Conservation (phyloP, 148 eudicot genomes). For the Rhododendron henanense region DNA sequence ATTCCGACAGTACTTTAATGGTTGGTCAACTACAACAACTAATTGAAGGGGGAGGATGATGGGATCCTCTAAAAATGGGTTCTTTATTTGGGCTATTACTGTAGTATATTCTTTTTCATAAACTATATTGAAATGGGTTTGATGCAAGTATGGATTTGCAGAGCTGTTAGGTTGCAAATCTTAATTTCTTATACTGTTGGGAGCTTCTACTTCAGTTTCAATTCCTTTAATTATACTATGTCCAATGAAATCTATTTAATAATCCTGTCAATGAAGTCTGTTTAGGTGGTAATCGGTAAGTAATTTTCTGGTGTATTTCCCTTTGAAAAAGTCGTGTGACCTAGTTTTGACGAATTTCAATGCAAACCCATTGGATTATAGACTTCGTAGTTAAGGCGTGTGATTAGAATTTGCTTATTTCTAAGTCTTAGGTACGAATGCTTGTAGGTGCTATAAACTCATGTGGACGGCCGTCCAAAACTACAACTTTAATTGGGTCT, state of each 20-base stretch:
- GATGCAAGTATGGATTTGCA: not conserved
- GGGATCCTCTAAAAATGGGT: not conserved
- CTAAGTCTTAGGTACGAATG: not conserved
- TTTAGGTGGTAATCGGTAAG: not conserved
- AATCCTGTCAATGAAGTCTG: not conserved
- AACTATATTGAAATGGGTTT: not conserved
- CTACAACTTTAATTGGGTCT: not conserved
- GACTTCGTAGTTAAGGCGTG: not conserved
- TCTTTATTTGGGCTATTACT: not conserved
- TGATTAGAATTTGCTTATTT: not conserved
- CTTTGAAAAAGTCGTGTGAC: not conserved
- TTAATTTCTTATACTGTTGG: not conserved
- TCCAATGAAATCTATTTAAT: not conserved
- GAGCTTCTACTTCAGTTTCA: not conserved
- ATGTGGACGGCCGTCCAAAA: not conserved
- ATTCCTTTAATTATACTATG: not conserved
- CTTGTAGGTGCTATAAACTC: not conserved
- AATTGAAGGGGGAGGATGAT: not conserved
- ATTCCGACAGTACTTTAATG: not conserved
- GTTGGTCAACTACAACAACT: not conserved
- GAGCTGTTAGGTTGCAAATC: not conserved
- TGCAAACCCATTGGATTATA: not conserved
- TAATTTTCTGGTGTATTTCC: not conserved
- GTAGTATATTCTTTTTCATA: not conserved
- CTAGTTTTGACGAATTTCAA: not conserved